Percentiles rank a stretch among this genome's conserved stretches.
phyloP scores from a whole-genome alignment of 345 rosid species.

The Garcia nutans region DNA sequence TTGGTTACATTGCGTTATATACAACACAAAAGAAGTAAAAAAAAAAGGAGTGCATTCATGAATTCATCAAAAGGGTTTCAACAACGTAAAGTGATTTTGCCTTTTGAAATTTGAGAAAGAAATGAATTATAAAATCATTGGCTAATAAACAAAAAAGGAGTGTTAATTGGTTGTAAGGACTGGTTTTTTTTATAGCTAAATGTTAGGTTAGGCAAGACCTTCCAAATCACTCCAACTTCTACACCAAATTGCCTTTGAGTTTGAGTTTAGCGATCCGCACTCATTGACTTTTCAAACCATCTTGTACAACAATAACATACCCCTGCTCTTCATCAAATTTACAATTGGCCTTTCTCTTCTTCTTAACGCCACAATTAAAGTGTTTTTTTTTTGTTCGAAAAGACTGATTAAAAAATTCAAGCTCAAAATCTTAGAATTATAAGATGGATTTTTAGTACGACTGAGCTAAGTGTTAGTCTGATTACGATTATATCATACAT shows the following conservation, averaged over 20 bases:
- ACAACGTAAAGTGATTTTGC: not conserved
- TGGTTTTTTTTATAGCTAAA: not conserved
- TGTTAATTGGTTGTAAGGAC: too few species aligned
- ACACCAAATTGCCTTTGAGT: slow-evolving; percentile 10
- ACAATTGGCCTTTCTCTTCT: not conserved
- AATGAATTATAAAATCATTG: not conserved
- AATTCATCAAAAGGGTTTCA: not conserved
- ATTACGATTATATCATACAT: too few species aligned
- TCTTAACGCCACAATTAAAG: too few species aligned
- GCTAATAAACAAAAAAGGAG: not conserved
- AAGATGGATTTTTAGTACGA: too few species aligned
- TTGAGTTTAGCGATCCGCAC: slow-evolving; percentile 9
- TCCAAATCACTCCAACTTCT: slow-evolving; percentile 30
- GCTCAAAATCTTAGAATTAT: too few species aligned
- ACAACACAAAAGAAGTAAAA: too few species aligned
- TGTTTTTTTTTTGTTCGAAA: too few species aligned
- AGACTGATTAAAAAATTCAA: too few species aligned
- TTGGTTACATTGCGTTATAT: too few species aligned
- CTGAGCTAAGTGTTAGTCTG: too few species aligned
- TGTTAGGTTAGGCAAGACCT: slow-evolving; percentile 9
- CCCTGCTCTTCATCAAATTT: not conserved
- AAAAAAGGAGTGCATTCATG: too few species aligned
- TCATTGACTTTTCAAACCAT: slow-evolving; percentile 6
- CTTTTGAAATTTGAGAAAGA: not conserved
- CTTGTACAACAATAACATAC: not conserved